Base-by-base conservation (phyloP, 345 rosid genomes). In the Nasturtium officinale region DNA sequence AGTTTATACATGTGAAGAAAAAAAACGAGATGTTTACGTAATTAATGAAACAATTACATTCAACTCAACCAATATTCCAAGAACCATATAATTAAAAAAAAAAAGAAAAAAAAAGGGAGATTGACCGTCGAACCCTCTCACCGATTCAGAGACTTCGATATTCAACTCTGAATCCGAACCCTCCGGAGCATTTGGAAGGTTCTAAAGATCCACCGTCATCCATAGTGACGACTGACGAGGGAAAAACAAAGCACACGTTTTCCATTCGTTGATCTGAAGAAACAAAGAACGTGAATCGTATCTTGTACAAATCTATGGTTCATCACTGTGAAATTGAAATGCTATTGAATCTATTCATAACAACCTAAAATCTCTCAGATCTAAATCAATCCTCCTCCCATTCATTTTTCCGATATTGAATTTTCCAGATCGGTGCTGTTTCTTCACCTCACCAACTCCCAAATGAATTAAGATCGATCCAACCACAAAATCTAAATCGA, bases 331-430 rank as follows among this genome's bases (percentile, higher is more conserved):
- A 54, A 40, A 40, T 67, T 2, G 29, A 67, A 67, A 67, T 54
- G 72, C 62, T 5, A 25, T 67, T 67, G 20, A 21, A 40, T 25
- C 48, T 40, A 2, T 42, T 0, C 25, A 8, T 2, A 13, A 7
- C 5, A 38, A 67, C 6, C 51, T 7, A n/a, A 67, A 56, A 55
- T 56, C n/a, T 30, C 45, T 57, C 48, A 60, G 67, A 71, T 71
- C 75, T 38, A 23, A 69, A 30, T 18, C 63, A 17, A 16, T 6
- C 5, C 20, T 7, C 5, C 17, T 42, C 17, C 2, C 7, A 42
- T 42, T 42, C 46, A 42, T 43, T 43, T 12, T 2, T 40, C 23
- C 25, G 2, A 47, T 1, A 9, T 7, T 25, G 53, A 16, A 47
- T 2, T 47, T 47, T 2, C 2, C 25, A 23, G 25, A 23, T 23